Evolutionary conservation across 768 basidiomycete species (phyloP).

Genomic region (Lyophyllum semitale): DNA sequence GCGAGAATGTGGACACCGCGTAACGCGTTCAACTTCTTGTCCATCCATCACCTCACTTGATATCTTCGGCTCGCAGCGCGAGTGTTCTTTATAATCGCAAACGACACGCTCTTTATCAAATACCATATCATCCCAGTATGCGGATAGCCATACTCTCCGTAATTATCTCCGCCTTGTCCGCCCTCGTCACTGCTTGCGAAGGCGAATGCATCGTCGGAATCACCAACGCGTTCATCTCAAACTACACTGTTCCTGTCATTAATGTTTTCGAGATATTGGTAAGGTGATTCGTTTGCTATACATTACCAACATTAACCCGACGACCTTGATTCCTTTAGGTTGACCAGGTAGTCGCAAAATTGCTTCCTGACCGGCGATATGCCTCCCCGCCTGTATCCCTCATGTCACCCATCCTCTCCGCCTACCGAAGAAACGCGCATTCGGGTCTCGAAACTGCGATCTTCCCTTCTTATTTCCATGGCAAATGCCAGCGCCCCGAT

Average conservation of each 20-base stretch:
- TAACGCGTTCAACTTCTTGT: too few species aligned
- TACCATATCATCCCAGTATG: slow-evolving; percentile 13
- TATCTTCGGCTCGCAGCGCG: background rate
- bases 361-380: slow-evolving; percentile 11
- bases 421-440: slow-evolving; percentile 48
- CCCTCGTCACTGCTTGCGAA: slow-evolving; percentile 61
- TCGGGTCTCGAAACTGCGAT: slow-evolving; percentile 52
- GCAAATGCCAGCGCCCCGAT: slow-evolving; percentile 65
- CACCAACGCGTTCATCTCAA: slow-evolving; percentile 54
- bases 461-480: slow-evolving; percentile 74
- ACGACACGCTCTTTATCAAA: background rate
- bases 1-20: background rate
- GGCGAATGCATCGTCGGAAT: slow-evolving; percentile 66
- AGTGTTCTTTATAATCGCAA: background rate
- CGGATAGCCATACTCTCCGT: slow-evolving; percentile 19
- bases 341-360: slow-evolving; percentile 9
- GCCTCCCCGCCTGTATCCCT: slow-evolving; percentile 26
- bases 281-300: slow-evolving; percentile 2
- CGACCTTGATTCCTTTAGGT: slow-evolving; percentile 8
- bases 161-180: slow-evolving; percentile 30
- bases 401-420: slow-evolving; percentile 46
- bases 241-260: slow-evolving; percentile 48
- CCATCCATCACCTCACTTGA: too few species aligned
- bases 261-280: slow-evolving; percentile 41
- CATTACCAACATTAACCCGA: slow-evolving; percentile 1